Conservation (phyloP, 164 flowering plant genomes). For the Magnolia changhungtana region DNA sequence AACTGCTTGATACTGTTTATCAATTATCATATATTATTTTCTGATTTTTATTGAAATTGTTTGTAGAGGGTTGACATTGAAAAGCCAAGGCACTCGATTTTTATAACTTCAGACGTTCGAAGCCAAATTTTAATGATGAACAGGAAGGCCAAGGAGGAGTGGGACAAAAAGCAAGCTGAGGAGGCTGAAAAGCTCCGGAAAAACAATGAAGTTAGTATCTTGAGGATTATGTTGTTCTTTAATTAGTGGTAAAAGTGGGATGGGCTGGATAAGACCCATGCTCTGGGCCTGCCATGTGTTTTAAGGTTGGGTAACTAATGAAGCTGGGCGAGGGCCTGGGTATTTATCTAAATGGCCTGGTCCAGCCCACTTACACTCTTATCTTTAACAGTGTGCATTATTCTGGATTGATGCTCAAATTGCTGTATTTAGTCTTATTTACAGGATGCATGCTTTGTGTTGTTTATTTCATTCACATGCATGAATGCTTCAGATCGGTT, state of each 20-base stretch:
- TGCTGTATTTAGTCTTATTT: not conserved
- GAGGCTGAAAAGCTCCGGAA: conserved; percentile 39
- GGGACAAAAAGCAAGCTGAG: conserved; percentile 37
- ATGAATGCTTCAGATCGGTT: no score
- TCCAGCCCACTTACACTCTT: not conserved
- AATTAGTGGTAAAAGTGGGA: not conserved
- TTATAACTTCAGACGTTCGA: conserved; percentile 59
- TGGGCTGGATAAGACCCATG: not conserved
- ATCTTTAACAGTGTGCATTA: not conserved
- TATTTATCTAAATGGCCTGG: not conserved
- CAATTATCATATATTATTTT: not conserved
- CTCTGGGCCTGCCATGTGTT: not conserved
- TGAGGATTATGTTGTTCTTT: not conserved
- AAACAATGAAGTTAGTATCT: conserved; percentile 27
- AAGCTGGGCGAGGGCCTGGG: not conserved
- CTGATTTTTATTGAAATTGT: conserved; percentile 3
- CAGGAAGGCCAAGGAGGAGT: conserved; percentile 34
- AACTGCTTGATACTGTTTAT: not conserved
- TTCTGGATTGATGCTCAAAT: not conserved
- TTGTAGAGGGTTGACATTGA: conserved; percentile 72
- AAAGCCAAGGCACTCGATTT: conserved; percentile 61
- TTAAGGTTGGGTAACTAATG: not conserved
- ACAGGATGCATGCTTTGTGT: no score
- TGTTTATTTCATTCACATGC: no score
- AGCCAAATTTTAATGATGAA: conserved; percentile 30